phyloP scores from a whole-genome alignment of 2,329 filamentous ascomycete genomes.

The Colletotrichum horii region DNA sequence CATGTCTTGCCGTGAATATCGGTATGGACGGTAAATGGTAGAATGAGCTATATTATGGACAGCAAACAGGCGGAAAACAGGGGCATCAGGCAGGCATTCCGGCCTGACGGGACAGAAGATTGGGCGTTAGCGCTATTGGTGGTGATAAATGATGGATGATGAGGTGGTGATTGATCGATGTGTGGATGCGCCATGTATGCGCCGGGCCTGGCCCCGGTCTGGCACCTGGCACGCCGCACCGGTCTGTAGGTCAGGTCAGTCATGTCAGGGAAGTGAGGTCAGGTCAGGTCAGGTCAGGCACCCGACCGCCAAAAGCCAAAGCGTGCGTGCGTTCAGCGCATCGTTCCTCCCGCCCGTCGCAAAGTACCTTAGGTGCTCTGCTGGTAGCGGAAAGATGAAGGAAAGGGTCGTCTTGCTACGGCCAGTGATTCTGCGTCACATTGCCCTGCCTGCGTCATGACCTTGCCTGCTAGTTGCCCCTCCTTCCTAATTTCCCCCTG shows the following conservation, averaged over 20 bases:
- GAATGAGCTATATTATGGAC: not conserved
- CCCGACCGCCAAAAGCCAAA: not conserved
- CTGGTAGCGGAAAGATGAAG: not conserved
- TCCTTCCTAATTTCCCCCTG: conserved; percentile 23
- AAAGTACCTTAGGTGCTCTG: not conserved
- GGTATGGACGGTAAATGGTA: not conserved
- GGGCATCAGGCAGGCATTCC: conserved; percentile 4
- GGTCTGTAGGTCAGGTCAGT: not conserved
- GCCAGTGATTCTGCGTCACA: conserved; percentile 20
- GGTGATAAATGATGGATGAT: conserved; percentile 8
- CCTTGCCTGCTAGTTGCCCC: conserved; percentile 18
- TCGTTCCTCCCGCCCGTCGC: not conserved
- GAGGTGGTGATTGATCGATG: conserved; percentile 19
- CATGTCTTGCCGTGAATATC: not conserved
- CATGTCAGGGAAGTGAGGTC: not conserved
- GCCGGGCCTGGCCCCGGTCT: not conserved
- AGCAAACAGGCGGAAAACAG: not conserved
- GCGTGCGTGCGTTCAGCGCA: not conserved
- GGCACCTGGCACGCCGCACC: not conserved
- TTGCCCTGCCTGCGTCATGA: conserved; percentile 22
- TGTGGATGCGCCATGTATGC: not conserved
- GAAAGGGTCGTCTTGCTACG: not conserved
- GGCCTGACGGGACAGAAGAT: not conserved
- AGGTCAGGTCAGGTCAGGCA: not conserved
- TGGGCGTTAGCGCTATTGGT: conserved; percentile 1